A percentile compares a stretch with the other conserved stretches of the same genome.
phyloP scores from a whole-genome alignment of 306 rosid species.

The Arachis hypogaea region DNA sequence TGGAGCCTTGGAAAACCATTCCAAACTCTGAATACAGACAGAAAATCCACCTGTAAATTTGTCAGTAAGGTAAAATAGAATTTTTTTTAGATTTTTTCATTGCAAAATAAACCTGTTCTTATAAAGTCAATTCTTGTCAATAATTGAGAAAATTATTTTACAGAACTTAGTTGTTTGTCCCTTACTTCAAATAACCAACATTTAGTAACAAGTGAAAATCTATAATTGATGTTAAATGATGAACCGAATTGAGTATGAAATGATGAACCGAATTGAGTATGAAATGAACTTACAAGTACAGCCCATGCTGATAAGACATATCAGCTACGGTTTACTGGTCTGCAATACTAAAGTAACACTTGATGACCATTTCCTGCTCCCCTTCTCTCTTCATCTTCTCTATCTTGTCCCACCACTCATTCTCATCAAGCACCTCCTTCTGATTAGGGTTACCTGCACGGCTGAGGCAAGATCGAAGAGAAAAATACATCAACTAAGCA shows the following conservation, averaged over 20 bases:
- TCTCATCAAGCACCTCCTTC: slow-evolving; percentile 81
- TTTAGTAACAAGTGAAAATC: slow-evolving; percentile 3
- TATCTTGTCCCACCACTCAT: slow-evolving; percentile 84
- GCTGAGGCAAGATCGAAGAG: too few species aligned
- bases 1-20: too few species aligned
- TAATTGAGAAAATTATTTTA: slow-evolving; percentile 9
- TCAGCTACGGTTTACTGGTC: slow-evolving; percentile 83
- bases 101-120: too few species aligned
- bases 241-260: slow-evolving; percentile 21
- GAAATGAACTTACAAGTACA: slow-evolving; percentile 71
- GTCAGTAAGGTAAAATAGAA: too few species aligned
- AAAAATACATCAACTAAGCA: too few species aligned
- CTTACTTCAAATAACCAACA: slow-evolving; percentile 20
- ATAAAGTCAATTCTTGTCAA: slow-evolving; percentile 12
- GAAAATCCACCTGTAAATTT: too few species aligned
- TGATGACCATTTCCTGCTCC: slow-evolving; percentile 77
- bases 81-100: too few species aligned
- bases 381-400: slow-evolving; percentile 74
- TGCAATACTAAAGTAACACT: slow-evolving; percentile 61
- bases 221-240: neutral
- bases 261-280: slow-evolving; percentile 18
- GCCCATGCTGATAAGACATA: slow-evolving; percentile 72
- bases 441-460: slow-evolving; percentile 3
- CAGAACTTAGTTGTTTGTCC: neutral
- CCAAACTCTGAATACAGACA: too few species aligned